Evolutionary conservation across 2,329 filamentous ascomycete genomes (phyloP), one percentile per base, ranked within the genome.

Genomic region (Fusarium sp.): DNA sequence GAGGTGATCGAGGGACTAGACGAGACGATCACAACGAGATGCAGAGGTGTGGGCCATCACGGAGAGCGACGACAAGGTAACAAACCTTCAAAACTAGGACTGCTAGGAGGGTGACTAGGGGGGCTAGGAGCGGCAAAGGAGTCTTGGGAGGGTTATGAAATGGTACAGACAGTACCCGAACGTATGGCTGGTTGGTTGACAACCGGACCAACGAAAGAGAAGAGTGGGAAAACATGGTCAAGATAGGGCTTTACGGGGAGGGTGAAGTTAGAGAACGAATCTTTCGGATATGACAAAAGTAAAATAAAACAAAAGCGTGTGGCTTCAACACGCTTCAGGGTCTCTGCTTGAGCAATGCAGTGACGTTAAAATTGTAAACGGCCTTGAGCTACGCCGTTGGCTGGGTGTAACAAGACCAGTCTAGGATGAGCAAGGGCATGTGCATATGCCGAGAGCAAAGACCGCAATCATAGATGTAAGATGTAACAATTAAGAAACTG

Each of bases 21-120:
- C 65, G 69, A 71, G 77, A 77, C 70, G 73, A 78, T 77, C 74
- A 76, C 73, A 74, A 78, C 75, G 74, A 76, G 72, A 74, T 77
- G 75, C 75, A 75, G 74, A 75, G 69, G 74, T 74, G 77, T 79
- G 77, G 77, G 71, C 76, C 75, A 71, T 74, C 63, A 67, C 69
- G 66, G 74, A 75, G 66, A 69, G 61, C 70, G 71, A 73, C 74
- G 65, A 71, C 55, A 69, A 69, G 65, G 65, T 60, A 56, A 58
- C 57, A 65, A 53, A 65, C 56, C 57, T 61, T 51, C 53, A 50
- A 72, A 77, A 74, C 74, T 77, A 70, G 74, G 74, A 76, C 76
- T 75, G 74, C 58, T 62, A 59, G 67, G 67, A 70, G 67, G 62
- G 62, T 56, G 68, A 64, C 62, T 62, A 67, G 67, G 59, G 53